A percentile compares a stretch with the other conserved stretches of the same genome.
Conservation (phyloP, 1,284 basidiomycete genomes). For the Schizophyllum commune region DNA sequence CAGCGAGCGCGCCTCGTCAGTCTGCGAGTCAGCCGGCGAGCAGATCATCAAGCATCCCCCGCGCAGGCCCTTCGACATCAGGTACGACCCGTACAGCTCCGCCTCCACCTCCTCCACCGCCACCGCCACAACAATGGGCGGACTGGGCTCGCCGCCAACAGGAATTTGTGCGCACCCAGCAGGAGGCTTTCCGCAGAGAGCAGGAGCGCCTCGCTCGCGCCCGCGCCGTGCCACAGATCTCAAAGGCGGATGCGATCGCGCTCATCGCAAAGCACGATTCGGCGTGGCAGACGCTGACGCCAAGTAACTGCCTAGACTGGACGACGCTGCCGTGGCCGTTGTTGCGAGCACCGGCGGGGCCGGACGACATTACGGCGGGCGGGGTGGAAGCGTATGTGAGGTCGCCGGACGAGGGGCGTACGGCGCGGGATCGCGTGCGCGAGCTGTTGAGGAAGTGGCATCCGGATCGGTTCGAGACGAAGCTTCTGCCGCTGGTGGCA, state of each 20-base stretch:
- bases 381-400: slow-evolving; percentile 54
- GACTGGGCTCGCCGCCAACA: slow-evolving; percentile 50
- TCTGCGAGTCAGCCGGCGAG: background rate
- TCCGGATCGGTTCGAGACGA: slow-evolving; percentile 43
- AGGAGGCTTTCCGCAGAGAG: slow-evolving; percentile 51
- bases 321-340: slow-evolving; percentile 66
- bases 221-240: slow-evolving; percentile 36
- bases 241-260: slow-evolving; percentile 43
- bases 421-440: slow-evolving; percentile 51
- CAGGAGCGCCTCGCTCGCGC: slow-evolving; percentile 39
- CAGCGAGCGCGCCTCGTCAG: background rate
- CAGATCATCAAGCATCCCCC: background rate
- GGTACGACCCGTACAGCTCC: background rate
- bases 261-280: slow-evolving; percentile 50
- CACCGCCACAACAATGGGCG: slow-evolving; percentile 13
- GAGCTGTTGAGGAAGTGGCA: slow-evolving; percentile 52
- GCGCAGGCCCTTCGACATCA: background rate
- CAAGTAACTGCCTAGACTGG: slow-evolving; percentile 26
- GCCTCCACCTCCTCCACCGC: background rate
- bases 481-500: slow-evolving; percentile 42
- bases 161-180: slow-evolving; percentile 44
- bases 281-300: slow-evolving; percentile 35
- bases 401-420: slow-evolving; percentile 41
- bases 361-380: slow-evolving; percentile 50
- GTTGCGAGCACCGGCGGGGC: slow-evolving; percentile 42